These are phyloP conservation scores for Pythium aristosporum DNA, from an alignment of 352 stramenopile genomes.

Conservation along the genomic window DNA sequence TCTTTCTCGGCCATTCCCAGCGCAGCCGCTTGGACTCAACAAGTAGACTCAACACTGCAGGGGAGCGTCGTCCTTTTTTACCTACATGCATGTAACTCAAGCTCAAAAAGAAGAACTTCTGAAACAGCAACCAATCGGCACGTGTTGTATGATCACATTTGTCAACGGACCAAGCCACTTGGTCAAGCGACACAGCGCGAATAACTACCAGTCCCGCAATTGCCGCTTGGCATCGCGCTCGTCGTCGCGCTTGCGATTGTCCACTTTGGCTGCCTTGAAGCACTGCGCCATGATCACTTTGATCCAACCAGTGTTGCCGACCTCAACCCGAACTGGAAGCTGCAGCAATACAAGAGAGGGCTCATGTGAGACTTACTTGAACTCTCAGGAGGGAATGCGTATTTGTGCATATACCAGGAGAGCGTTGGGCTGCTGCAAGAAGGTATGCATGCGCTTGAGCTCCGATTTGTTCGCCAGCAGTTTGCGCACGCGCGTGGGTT, in stretches of 20 bases:
- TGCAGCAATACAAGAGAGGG: slow-evolving; percentile 18
- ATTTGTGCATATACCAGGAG: slow-evolving; percentile 47
- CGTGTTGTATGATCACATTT: background rate
- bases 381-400: background rate
- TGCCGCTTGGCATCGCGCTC: slow-evolving; percentile 74
- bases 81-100: background rate
- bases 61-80: slow-evolving; percentile 2
- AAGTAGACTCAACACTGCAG: background rate
- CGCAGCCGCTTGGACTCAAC: background rate
- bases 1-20: background rate
- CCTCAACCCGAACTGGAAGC: slow-evolving; percentile 73
- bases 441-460: slow-evolving; percentile 74
- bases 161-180: background rate
- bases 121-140: background rate
- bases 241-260: slow-evolving; percentile 75
- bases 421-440: slow-evolving; percentile 58
- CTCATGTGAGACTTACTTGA: background rate
- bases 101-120: background rate
- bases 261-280: slow-evolving; percentile 59
- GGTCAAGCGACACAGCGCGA: background rate
- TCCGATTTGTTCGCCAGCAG: slow-evolving; percentile 71
- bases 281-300: slow-evolving; percentile 80
- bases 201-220: slow-evolving; percentile 64
- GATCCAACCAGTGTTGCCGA: slow-evolving; percentile 80
- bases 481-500: slow-evolving; percentile 69